Conservation (phyloP, 495 filamentous ascomycete genomes). For the Pyrenula massariospora region DNA sequence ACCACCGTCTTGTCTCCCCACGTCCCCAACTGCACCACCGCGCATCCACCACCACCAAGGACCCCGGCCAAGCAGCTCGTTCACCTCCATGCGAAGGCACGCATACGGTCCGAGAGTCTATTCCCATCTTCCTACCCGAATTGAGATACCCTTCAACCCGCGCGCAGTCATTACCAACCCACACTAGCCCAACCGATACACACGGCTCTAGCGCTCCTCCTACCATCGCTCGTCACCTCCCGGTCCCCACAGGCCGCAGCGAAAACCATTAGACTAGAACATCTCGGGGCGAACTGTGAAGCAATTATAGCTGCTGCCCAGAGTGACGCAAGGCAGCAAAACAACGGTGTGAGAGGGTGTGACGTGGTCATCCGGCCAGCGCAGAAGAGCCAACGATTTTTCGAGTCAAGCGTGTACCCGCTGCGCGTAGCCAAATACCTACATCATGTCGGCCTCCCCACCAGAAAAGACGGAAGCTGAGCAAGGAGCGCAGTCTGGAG, state of each 20-base stretch:
- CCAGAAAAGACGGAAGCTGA: slow-evolving; percentile 72
- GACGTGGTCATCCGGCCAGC: slow-evolving; percentile 37
- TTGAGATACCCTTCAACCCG: not conserved
- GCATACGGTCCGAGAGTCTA: not conserved
- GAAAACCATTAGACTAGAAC: not conserved
- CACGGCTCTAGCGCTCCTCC: not conserved
- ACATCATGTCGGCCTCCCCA: slow-evolving; percentile 93
- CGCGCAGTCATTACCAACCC: not conserved
- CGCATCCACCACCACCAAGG: not conserved
- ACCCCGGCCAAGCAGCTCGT: not conserved
- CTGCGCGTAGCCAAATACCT: slow-evolving; percentile 16
- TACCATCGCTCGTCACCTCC: not conserved
- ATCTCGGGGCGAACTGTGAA: not conserved
- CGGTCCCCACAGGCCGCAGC: not conserved
- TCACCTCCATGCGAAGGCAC: not conserved
- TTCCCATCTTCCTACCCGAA: not conserved
- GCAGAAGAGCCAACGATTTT: slow-evolving; percentile 21
- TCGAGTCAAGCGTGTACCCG: slow-evolving; percentile 15
- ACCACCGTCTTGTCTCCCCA: not conserved
- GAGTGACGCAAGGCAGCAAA: slow-evolving; percentile 1
- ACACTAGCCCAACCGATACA: not conserved
- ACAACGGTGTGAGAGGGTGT: slow-evolving; percentile 8
- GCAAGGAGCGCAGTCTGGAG: slow-evolving; percentile 84
- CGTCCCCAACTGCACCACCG: not conserved
- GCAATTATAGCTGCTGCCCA: not conserved